Evolutionary conservation across 148 eudicot species (phyloP), one percentile per base, ranked within the genome.

Genomic region (Nepenthes mirabilis): DNA sequence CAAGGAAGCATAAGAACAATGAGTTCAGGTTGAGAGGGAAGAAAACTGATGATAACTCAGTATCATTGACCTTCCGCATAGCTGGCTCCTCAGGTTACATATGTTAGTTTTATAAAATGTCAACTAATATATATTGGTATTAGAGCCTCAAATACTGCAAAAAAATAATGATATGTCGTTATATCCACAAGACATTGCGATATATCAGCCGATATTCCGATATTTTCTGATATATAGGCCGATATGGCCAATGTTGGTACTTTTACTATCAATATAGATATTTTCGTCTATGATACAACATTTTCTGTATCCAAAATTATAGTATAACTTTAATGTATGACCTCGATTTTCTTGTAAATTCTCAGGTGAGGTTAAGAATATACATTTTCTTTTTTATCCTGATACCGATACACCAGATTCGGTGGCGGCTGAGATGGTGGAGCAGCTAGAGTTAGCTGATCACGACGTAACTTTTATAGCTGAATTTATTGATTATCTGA

Each of bases 351-450:
- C 23, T 49, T 11, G 13, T 49, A 49, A 49, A 57, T 32, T 35
- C 33, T 52, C 43, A 9, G 23, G 23, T 23, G 23, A 23, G 23
- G 84, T 69, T 49, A 79, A 78, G 65, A 76, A 88, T 43, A 79
- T 91, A 65, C 76, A 83, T 49, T 91, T 88, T 59, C 36, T 43
- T 23, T 88, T 81, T 70, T 83, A 80, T 65, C 79, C 80, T 47
- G 76, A 78, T 62, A 57, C 72, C 7, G 98, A 91, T 73, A 91
- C 98, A 23, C 83, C 90, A 47, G 34, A 67, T 9, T 78, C 83
- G 2, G 82, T 91, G 6, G 88, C 96, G 47, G 73, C 74, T 47
- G 98, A 91, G 72, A 91, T 91, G 98, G 98, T 85, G 37, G 88
- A 88, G 40, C 83, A 80, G 23, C 66, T 83, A 14, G 86, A 83